Percentiles rank a stretch among this genome's conserved stretches.
phyloP scores from a whole-genome alignment of 345 rosid genomes.

The Gossypium longicalyx region DNA sequence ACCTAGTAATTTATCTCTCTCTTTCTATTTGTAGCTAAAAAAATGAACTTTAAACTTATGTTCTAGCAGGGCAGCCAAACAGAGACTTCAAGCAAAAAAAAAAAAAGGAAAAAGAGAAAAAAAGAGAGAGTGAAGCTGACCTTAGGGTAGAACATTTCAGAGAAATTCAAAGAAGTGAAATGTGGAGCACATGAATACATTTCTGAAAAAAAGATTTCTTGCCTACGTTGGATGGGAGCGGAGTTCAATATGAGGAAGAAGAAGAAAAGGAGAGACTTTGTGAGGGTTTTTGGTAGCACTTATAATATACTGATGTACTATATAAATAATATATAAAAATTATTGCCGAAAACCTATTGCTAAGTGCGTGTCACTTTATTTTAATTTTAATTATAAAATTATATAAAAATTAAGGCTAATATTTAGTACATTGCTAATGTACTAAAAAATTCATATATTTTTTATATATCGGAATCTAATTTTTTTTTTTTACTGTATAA shows the following conservation, averaged over 20 bases:
- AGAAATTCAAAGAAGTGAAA: constrained; percentile 30
- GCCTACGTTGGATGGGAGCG: no score
- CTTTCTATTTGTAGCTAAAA: not conserved
- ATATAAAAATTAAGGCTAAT: no score
- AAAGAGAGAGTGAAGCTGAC: constrained; percentile 19
- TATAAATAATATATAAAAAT: no score
- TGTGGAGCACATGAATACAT: constrained; percentile 38
- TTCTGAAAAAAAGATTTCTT: not conserved
- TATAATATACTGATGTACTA: no score
- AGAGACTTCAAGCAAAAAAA: not conserved
- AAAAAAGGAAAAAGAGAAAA: not conserved
- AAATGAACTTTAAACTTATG: not conserved
- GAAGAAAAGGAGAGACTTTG: not conserved
- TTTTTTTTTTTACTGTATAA: no score
- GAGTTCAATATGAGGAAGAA: no score
- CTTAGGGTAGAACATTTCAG: constrained; percentile 34
- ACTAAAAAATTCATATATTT: no score
- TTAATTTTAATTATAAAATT: no score
- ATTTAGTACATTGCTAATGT: no score
- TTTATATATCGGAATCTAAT: no score
- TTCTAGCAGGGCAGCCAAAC: not conserved
- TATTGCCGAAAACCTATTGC: no score
- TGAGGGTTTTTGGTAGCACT: not conserved
- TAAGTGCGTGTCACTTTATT: no score
- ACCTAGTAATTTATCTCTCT: not conserved